A percentile compares a stretch with the other conserved stretches of the same genome.
Evolutionary conservation across 129 eudicot species (phyloP).

Genomic region (Artemisia annua): DNA sequence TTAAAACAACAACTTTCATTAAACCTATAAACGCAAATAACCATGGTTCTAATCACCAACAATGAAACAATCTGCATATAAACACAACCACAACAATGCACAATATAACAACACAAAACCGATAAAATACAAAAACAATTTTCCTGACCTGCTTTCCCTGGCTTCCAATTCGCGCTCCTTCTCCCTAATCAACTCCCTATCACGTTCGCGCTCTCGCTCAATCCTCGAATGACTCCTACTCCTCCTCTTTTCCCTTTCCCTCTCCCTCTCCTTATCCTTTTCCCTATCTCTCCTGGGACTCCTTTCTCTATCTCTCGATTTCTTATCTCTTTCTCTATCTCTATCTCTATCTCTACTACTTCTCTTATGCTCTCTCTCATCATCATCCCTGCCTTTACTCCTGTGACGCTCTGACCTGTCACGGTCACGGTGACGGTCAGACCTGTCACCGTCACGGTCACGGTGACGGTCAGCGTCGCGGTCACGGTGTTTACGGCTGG

Average conservation of each 20-base stretch:
- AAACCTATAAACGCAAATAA: background rate
- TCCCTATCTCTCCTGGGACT: conserved; percentile 32
- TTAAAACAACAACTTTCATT: background rate
- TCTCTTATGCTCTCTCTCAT: conserved; percentile 27
- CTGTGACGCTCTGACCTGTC: conserved; percentile 34
- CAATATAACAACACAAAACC: background rate
- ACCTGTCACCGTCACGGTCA: conserved; percentile 25
- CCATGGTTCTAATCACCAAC: background rate
- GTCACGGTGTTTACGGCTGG: conserved; percentile 23
- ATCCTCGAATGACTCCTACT: conserved; percentile 44
- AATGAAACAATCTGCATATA: background rate
- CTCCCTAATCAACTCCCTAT: conserved; percentile 48
- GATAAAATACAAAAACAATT: background rate
- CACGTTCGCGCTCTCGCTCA: conserved; percentile 56
- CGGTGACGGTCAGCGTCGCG: conserved; percentile 32
- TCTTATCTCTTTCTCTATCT: conserved; percentile 29
- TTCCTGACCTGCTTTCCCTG: conserved; percentile 77
- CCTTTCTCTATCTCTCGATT: conserved; percentile 17
- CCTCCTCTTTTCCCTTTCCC: conserved; percentile 37
- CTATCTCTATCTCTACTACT: conserved; percentile 19
- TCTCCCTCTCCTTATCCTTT: conserved; percentile 23
- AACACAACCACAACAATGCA: background rate
- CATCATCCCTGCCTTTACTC: conserved; percentile 26
- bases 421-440: conserved; percentile 27
- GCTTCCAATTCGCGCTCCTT: conserved; percentile 59